Base-by-base conservation (phyloP, 2,329 filamentous ascomycete species). In the Apiospora hydei region DNA sequence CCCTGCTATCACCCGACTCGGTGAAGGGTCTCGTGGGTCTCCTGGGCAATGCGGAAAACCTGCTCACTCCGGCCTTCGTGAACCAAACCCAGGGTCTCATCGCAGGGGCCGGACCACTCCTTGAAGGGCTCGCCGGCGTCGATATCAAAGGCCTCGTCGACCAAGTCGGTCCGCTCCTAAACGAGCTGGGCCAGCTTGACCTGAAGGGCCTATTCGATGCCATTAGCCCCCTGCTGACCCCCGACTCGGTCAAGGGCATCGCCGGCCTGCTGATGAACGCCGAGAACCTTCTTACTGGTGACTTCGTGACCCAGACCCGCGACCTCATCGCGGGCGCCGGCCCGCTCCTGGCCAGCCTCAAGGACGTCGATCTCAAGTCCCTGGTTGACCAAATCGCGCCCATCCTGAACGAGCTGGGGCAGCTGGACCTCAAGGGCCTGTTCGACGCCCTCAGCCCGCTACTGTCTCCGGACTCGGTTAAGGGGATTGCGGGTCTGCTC, bases 41-140 rank as follows among this genome's bases (percentile, higher is more conserved):
- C 7, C 74, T 85, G 2, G 76, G 75, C 34, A 84, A 83, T 30
- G 83, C 82, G n/a, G 81, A 79, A 4, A 72, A 73, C 4, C 78
- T 85, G 41, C 76, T 85, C 38, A 83, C 82, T 0, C 73, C 57
- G 64, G 74, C 77, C 69, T 74, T 76, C 16, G 75, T 80, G 21
- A 49, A 76, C 1, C 49, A 76, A n/a, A 72, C 79, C 13, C 74
- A 78, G 61, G 70, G 75, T 4, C 8, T 81, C 18, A 67, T 76
- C 70, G 74, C 67, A 24, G 76, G 53, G 66, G 81, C 66, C 16
- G 75, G 78, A 44, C 81, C 80, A 0, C 76, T 83, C 0, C 69
- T 73, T 5, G 73, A 72, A 0, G 75, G 74, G 1, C 72, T 82
- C 0, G 74, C 75, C 11, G 75, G 79, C 30, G 70, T 83, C 3